phyloP scores from a whole-genome alignment of 73 alveolate genomes.

The Blepharisma stoltei region DNA sequence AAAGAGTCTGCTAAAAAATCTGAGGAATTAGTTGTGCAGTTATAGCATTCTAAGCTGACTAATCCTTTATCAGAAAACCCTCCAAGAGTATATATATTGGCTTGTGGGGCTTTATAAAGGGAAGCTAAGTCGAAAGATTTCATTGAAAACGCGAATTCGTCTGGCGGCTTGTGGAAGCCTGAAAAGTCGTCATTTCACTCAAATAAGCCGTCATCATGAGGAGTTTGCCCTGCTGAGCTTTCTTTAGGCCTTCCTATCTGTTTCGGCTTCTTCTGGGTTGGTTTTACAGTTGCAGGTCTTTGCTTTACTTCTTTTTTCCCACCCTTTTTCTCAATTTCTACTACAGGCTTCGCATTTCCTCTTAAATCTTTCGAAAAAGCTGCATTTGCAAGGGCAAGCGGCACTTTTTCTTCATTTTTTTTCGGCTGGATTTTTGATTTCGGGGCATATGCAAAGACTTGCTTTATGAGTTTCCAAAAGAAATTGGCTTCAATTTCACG shows the following conservation, averaged over 20 bases:
- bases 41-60: neutral
- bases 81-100: slow-evolving; percentile 16
- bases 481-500: slow-evolving; percentile 16
- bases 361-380: slow-evolving; percentile 23
- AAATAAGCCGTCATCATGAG: slow-evolving; percentile 1
- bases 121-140: slow-evolving; percentile 26
- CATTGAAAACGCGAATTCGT: slow-evolving; percentile 10
- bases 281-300: slow-evolving; percentile 4
- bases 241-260: neutral
- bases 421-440: neutral
- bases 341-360: neutral
- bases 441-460: slow-evolving; percentile 12
- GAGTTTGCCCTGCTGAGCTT: slow-evolving; percentile 3
- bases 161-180: neutral
- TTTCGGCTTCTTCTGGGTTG: neutral
- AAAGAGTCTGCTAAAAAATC: neutral
- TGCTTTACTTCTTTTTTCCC: slow-evolving; percentile 3
- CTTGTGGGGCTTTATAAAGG: slow-evolving; percentile 11
- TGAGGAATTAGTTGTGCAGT: slow-evolving; percentile 1
- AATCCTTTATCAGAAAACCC: slow-evolving; percentile 29
- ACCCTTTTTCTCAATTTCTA: neutral
- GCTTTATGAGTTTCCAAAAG: slow-evolving; percentile 22
- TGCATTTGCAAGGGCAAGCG: neutral
- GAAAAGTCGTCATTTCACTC: too few species aligned
- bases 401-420: slow-evolving; percentile 26